Conservation (phyloP, 306 rosid genomes). For the Gastrolobium bilobum region DNA sequence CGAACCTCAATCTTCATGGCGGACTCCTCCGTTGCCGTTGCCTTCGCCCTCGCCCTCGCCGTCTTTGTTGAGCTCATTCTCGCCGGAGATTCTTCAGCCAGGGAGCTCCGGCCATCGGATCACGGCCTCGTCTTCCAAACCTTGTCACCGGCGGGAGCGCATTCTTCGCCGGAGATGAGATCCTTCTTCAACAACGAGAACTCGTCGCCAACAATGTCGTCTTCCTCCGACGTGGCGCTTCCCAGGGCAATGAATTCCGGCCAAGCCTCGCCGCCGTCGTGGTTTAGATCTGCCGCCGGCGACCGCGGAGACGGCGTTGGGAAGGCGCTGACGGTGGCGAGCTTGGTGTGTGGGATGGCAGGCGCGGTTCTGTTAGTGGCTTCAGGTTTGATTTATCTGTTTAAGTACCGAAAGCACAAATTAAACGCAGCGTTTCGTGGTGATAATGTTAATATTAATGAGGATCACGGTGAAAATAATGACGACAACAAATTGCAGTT, state of each 20-base stretch:
- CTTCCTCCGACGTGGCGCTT: conserved; percentile 57
- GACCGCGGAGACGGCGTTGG: conserved; percentile 41
- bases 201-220: conserved; percentile 52
- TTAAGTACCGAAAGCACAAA: conserved; percentile 57
- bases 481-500: conserved; percentile 56
- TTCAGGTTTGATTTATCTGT: conserved; percentile 63
- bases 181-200: conserved; percentile 72
- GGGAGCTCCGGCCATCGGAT: conserved; percentile 88
- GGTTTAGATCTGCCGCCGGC: conserved; percentile 46
- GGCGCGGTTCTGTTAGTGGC: conserved; percentile 77
- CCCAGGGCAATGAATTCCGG: conserved; percentile 68
- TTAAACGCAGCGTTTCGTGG: conserved; percentile 30
- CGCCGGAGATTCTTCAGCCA: conserved; percentile 56
- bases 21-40: not conserved
- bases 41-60: conserved; percentile 14
- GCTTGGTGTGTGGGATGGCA: conserved; percentile 75
- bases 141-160: conserved; percentile 45
- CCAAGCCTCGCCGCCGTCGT: conserved; percentile 51
- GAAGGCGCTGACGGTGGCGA: conserved; percentile 66
- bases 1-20: conserved; percentile 46
- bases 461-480: not conserved
- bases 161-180: conserved; percentile 63
- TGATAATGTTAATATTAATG: not conserved
- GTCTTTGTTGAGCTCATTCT: conserved; percentile 37
- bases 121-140: conserved; percentile 82